A percentile compares a stretch with the other conserved stretches of the same genome.
Evolutionary conservation across 352 stramenopile species (phyloP).

Genomic region (Lagenidium giganteum): DNA sequence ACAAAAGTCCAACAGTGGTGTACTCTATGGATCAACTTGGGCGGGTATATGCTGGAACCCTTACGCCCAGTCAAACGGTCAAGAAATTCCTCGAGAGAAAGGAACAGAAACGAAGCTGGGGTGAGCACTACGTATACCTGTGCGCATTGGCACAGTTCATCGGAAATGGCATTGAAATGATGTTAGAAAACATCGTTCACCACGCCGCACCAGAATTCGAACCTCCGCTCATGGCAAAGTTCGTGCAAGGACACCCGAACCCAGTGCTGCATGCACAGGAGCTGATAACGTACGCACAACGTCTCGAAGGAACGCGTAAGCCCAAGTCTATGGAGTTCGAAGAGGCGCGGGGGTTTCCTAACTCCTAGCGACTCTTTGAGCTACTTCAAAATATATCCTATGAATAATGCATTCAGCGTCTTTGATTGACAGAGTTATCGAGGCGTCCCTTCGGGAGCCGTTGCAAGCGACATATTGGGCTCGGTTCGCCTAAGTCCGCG

Average conservation of each 20-base stretch:
- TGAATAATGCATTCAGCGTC: no score
- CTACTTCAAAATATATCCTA: no score
- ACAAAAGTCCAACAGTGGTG: not conserved
- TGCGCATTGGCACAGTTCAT: not conserved
- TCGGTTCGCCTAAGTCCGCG: no score
- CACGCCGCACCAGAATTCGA: not conserved
- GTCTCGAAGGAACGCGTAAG: no score
- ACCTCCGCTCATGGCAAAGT: not conserved
- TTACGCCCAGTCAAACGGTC: not conserved
- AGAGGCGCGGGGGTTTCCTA: no score
- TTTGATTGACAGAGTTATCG: no score
- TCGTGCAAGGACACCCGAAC: not conserved
- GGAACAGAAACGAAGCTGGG: not conserved
- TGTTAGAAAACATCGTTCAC: slow-evolving; percentile 10
- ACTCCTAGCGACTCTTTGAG: no score
- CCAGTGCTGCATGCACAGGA: slow-evolving; percentile 6
- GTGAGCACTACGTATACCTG: slow-evolving; percentile 6
- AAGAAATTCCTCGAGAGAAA: not conserved
- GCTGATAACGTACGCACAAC: slow-evolving; percentile 3
- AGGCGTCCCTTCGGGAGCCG: no score
- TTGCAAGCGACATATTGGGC: no score
- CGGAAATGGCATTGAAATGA: not conserved
- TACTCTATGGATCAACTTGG: not conserved
- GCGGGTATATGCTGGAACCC: not conserved
- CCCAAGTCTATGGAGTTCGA: no score